Base-by-base conservation (phyloP, 495 filamentous ascomycete genomes). In the Aspergillus cristatus region DNA sequence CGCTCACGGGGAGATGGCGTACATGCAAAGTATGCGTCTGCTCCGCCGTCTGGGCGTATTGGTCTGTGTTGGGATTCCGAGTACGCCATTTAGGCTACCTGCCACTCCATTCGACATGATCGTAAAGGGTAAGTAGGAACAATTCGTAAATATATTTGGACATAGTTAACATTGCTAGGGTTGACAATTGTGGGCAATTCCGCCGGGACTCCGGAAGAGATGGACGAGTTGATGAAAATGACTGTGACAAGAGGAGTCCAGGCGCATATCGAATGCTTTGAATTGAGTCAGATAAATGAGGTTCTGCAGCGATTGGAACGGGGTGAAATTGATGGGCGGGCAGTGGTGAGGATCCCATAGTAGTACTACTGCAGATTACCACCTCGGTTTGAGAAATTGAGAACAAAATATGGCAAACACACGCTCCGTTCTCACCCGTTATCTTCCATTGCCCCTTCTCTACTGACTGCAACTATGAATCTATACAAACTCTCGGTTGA, bases 31-130 rank as follows among this genome's bases (percentile, higher is more conserved):
- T 26, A 50, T 65, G 52, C 47, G 54, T 3, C 50, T 65, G 40
- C 46, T 67, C 7, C 63, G 66, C 14, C 50, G 55, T 0, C 47
- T 66, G 2, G 66, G 62, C 3, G 63, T 58, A 1, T 46, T 67
- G 7, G 66, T 68, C 11, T 70, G 66, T 31, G 63, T 68, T 3
- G 65, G 65, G 14, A 64, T 68, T 14, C 64, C 64, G 3, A 58
- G 47, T 44, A 37, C 48, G 4, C 54, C 60, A 7, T 67, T 67
- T 35, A 44, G 38, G 10, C 32, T 65, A 10, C 62, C 63, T 6
- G 58, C 56, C 10, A 60, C 60, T 3, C 65, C 65, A 18, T 58
- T 70, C 31, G 65, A 67, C 25, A 62, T 70, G 62, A 60, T 67
- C 40, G 54, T 63, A 7, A 61, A 58, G 38, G 58, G 62, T 54